A percentile compares a stretch with the other conserved stretches of the same genome.
phyloP scores from a whole-genome alignment of 768 basidiomycete species.

The Xerocomellus intermedius region DNA sequence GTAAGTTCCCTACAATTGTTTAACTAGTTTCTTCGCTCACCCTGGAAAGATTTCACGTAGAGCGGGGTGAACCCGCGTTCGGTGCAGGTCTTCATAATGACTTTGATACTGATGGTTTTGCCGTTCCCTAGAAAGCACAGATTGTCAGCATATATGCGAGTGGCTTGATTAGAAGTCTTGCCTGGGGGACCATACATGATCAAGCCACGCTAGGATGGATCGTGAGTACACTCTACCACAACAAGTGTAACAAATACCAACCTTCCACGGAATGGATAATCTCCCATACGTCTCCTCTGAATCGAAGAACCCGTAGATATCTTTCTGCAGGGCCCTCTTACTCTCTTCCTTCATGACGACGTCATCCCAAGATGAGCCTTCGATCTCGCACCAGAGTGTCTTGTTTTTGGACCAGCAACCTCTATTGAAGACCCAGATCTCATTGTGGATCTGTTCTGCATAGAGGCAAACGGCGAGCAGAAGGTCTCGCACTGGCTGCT shows the following conservation, averaged over 20 bases:
- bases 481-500: slow-evolving; percentile 50
- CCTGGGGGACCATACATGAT: slow-evolving; percentile 85
- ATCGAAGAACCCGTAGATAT: slow-evolving; percentile 78
- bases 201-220: slow-evolving; percentile 58
- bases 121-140: slow-evolving; percentile 61
- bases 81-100: slow-evolving; percentile 72
- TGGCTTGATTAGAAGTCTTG: slow-evolving; percentile 17
- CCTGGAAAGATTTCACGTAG: slow-evolving; percentile 79
- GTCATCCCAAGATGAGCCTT: slow-evolving; percentile 70
- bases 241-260: slow-evolving; percentile 20
- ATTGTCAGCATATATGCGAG: not conserved
- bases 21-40: slow-evolving; percentile 36
- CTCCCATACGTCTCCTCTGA: slow-evolving; percentile 72
- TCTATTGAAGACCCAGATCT: slow-evolving; percentile 77
- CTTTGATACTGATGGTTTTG: slow-evolving; percentile 80
- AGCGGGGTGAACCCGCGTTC: slow-evolving; percentile 64
- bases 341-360: slow-evolving; percentile 69
- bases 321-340: slow-evolving; percentile 68
- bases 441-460: slow-evolving; percentile 54
- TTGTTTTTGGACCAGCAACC: slow-evolving; percentile 67
- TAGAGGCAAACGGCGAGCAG: slow-evolving; percentile 54
- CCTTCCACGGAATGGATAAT: slow-evolving; percentile 83
- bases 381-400: slow-evolving; percentile 57
- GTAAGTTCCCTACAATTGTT: slow-evolving; percentile 6
- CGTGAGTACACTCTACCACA: not conserved